Evolutionary conservation across 768 basidiomycete species (phyloP).

Genomic region (Agrocybe praecox): DNA sequence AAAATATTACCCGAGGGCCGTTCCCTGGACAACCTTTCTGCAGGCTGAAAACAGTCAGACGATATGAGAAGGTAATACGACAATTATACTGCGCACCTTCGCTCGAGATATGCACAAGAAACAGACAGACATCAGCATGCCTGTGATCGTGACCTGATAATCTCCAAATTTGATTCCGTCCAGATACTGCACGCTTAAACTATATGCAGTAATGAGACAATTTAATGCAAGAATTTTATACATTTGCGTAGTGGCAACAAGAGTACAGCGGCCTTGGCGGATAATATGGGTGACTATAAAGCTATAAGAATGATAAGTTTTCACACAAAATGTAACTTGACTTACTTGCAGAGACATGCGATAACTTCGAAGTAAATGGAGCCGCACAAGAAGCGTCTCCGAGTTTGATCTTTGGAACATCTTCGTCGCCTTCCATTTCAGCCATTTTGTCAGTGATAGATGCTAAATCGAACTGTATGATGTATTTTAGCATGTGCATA

Average conservation of each 20-base stretch:
- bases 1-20: constrained; percentile 95
- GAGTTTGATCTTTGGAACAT: constrained; percentile 97
- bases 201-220: constrained; percentile 98
- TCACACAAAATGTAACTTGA: constrained; percentile 14
- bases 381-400: constrained; percentile 99
- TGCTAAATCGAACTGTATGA: constrained; percentile 33
- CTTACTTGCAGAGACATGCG: constrained; percentile 96
- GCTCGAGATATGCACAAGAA: constrained; percentile 98
- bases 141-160: constrained; percentile 96
- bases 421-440: constrained; percentile 93
- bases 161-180: constrained; percentile 99
- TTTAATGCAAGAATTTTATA: constrained; percentile 99
- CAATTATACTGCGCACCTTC: constrained; percentile 60
- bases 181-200: constrained; percentile 94
- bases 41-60: constrained; percentile 58
- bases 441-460: constrained; percentile 51
- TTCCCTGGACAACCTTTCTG: constrained; percentile 92
- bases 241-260: constrained; percentile 99
- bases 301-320: background rate
- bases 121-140: constrained; percentile 97
- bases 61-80: background rate
- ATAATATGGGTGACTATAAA: constrained; percentile 90
- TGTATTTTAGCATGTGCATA: background rate
- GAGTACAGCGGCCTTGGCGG: constrained; percentile 96
- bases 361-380: constrained; percentile 96